Percentiles rank a stretch among this genome's conserved stretches.
Conservation (phyloP, 1,139 yeast species). For the Hemisphaericaspora lyxosophila region DNA sequence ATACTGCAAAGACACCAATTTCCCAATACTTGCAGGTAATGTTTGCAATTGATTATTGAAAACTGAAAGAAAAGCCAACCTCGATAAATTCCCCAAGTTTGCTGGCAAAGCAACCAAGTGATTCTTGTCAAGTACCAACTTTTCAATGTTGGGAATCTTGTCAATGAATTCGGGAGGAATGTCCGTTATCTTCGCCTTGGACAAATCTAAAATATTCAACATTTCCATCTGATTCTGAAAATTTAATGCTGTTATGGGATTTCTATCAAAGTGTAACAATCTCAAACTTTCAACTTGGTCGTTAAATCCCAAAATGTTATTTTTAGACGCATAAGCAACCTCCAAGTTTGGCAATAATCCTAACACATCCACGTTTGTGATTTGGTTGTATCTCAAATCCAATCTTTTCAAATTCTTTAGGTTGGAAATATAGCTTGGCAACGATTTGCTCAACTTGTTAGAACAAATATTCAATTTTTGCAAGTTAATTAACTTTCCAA, state of each 20-base stretch:
- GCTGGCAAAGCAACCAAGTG: constrained; percentile 77
- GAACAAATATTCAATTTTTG: constrained; percentile 75
- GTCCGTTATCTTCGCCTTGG: constrained; percentile 78
- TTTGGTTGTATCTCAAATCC: constrained; percentile 74
- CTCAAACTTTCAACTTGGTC: constrained; percentile 61
- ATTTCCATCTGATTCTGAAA: constrained; percentile 57
- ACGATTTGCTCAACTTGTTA: constrained; percentile 57
- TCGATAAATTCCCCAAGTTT: constrained; percentile 59
- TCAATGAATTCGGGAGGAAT: constrained; percentile 65
- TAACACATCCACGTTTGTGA: constrained; percentile 63
- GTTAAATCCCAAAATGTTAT: constrained; percentile 65
- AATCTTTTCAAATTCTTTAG: constrained; percentile 65
- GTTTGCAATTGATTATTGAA: constrained; percentile 73
- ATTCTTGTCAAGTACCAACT: constrained; percentile 75
- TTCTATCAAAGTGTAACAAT: constrained; percentile 53
- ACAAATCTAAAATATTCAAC: constrained; percentile 71
- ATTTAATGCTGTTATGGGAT: constrained; percentile 75
- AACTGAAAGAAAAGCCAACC: constrained; percentile 65
- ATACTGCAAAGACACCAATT: constrained; percentile 57
- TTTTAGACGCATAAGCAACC: constrained; percentile 73
- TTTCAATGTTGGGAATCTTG: constrained; percentile 67
- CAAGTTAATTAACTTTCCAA: constrained; percentile 58
- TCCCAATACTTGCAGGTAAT: constrained; percentile 69
- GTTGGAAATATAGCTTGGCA: constrained; percentile 55
- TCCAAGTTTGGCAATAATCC: constrained; percentile 67